A percentile compares a stretch with the other conserved stretches of the same genome.
Evolutionary conservation across 2,329 filamentous ascomycete species (phyloP).

Genomic region (Fusarium solani-melongenae): DNA sequence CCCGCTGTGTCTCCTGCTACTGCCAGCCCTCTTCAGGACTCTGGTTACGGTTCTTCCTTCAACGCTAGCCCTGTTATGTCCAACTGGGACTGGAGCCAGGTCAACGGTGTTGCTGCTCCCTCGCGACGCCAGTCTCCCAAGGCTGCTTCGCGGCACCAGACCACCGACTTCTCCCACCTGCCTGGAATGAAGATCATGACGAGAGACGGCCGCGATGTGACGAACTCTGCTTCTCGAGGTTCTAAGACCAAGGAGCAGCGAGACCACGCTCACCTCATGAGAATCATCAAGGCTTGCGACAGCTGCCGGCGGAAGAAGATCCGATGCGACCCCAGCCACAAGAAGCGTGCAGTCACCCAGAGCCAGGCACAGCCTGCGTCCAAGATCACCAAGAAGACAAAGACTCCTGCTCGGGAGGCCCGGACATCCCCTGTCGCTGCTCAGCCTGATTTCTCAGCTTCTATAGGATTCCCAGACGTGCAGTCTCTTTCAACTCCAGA

Average conservation of each 20-base stretch:
- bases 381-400: constrained; percentile 58
- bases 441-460: constrained; percentile 16
- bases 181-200: constrained; percentile 76
- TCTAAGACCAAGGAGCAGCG: constrained; percentile 76
- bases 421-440: constrained; percentile 13
- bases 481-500: constrained; percentile 37
- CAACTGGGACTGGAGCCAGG: constrained; percentile 59
- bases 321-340: constrained; percentile 70
- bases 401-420: constrained; percentile 35
- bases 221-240: constrained; percentile 69
- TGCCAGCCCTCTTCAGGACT: constrained; percentile 54
- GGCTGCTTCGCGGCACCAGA: constrained; percentile 43
- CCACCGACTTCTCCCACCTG: constrained; percentile 62
- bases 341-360: constrained; percentile 56
- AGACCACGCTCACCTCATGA: constrained; percentile 74
- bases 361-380: constrained; percentile 41
- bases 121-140: constrained; percentile 46
- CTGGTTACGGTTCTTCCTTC: constrained; percentile 59
- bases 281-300: constrained; percentile 75
- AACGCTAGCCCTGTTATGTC: constrained; percentile 62
- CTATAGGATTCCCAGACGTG: constrained; percentile 26
- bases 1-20: constrained; percentile 57
- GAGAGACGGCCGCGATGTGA: constrained; percentile 71
- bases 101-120: constrained; percentile 43
- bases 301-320: constrained; percentile 72